A percentile compares a stretch with the other conserved stretches of the same genome.
These are phyloP conservation scores for Violaceomyces palustris DNA, from an alignment of 1,284 basidiomycete genomes.

Conservation along the genomic window DNA sequence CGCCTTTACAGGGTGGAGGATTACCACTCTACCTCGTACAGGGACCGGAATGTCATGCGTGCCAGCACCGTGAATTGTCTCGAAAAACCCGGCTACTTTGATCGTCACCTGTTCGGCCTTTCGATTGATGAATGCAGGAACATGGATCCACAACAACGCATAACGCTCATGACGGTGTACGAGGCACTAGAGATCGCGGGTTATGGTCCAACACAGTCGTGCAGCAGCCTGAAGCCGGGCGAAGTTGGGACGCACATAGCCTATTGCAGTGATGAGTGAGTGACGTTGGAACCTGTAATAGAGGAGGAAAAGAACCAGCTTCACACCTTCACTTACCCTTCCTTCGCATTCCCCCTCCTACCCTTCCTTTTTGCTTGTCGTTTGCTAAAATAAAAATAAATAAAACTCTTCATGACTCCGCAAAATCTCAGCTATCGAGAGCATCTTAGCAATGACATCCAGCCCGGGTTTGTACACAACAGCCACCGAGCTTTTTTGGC, in stretches of 20 bases:
- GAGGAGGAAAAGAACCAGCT: too few species aligned
- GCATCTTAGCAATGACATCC: slow-evolving; percentile 24
- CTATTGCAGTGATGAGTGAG: slow-evolving; percentile 31
- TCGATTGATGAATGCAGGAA: slow-evolving; percentile 10
- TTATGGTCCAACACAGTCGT: too few species aligned
- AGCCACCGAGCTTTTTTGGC: slow-evolving; percentile 25
- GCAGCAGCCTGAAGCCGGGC: too few species aligned
- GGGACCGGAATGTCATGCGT: slow-evolving; percentile 33
- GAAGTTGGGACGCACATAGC: slow-evolving; percentile 23
- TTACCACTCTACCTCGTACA: slow-evolving; percentile 22
- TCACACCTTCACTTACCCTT: too few species aligned
- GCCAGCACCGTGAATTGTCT: slow-evolving; percentile 23
- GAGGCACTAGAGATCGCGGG: slow-evolving; percentile 21
- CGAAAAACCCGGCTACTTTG: slow-evolving; percentile 13
- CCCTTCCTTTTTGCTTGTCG: too few species aligned
- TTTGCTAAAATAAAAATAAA: too few species aligned
- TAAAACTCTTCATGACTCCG: too few species aligned
- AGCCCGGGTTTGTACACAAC: slow-evolving; percentile 10
- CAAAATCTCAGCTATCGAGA: too few species aligned
- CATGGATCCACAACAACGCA: slow-evolving; percentile 30
- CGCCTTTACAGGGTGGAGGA: slow-evolving; percentile 25
- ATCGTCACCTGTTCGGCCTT: slow-evolving; percentile 10
- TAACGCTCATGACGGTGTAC: slow-evolving; percentile 15
- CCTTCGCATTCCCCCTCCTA: too few species aligned
- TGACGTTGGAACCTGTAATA: too few species aligned